These are phyloP conservation scores for Auricularia sp. DNA, from an alignment of 768 basidiomycete genomes.

Conservation along the genomic window DNA sequence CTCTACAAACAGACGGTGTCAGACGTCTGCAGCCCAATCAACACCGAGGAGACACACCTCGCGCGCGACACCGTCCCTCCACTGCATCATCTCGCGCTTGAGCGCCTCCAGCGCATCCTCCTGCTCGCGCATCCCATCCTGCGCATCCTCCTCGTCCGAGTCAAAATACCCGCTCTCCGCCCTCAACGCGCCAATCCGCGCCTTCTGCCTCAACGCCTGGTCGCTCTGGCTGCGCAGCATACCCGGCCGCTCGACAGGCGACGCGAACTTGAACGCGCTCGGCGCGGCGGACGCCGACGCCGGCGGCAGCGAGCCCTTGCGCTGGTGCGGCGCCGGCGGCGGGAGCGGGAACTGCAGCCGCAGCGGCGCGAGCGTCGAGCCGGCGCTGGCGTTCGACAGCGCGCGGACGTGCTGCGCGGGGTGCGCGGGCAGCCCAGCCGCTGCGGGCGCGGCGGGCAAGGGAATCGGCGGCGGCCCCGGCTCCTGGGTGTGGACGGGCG, in stretches of 20 bases:
- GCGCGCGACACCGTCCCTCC: neutral
- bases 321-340: neutral
- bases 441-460: neutral
- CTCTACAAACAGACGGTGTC: neutral
- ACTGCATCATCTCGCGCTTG: conserved; percentile 1
- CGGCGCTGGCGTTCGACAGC: neutral
- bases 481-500: neutral
- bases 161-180: neutral
- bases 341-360: neutral
- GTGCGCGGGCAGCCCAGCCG: neutral
- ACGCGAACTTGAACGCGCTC: neutral
- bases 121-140: neutral
- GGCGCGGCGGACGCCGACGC: neutral
- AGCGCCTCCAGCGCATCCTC: neutral
- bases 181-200: neutral
- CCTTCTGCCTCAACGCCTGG: neutral
- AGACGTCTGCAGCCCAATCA: too few relatives aligned
- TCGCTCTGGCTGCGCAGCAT: neutral
- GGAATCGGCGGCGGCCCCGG: neutral
- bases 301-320: neutral
- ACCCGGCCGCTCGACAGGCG: neutral
- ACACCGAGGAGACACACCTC: neutral
- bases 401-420: neutral
- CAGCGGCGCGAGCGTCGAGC: neutral
- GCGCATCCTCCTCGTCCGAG: neutral